These are phyloP conservation scores for Mycena citricolor DNA, from an alignment of 1,284 basidiomycete genomes.

Conservation along the genomic window DNA sequence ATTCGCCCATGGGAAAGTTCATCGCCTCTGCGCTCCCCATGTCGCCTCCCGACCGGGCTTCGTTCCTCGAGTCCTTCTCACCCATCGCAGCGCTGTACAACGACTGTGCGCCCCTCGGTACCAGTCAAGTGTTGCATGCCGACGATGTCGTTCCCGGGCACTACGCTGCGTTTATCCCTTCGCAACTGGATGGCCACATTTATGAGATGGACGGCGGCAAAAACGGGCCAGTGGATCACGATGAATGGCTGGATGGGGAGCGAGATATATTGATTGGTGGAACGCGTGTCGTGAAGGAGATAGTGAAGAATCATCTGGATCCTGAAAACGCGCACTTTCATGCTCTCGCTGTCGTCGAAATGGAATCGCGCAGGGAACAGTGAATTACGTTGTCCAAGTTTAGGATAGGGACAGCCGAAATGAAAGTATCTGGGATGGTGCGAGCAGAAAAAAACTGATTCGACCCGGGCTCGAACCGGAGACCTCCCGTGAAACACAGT, in stretches of 20 bases:
- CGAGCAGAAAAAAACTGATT: too few species aligned
- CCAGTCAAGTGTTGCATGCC: slow-evolving; percentile 25
- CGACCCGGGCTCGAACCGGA: too few species aligned
- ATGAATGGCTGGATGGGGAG: slow-evolving; percentile 24
- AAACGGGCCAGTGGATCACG: slow-evolving; percentile 35
- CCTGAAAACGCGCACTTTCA: too few species aligned
- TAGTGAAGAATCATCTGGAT: too few species aligned
- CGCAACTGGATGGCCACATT: slow-evolving; percentile 29
- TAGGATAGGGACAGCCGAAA: too few species aligned
- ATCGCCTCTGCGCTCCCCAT: slow-evolving; percentile 28
- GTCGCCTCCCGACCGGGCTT: slow-evolving; percentile 29
- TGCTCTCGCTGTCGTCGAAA: too few species aligned
- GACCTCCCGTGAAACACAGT: too few species aligned
- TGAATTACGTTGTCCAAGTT: too few species aligned
- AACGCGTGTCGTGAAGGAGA: too few species aligned
- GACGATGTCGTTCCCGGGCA: slow-evolving; percentile 34
- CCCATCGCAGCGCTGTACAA: slow-evolving; percentile 33
- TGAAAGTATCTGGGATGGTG: too few species aligned
- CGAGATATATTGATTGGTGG: too few species aligned
- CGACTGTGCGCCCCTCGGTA: slow-evolving; percentile 30
- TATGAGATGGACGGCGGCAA: slow-evolving; percentile 37
- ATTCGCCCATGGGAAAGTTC: slow-evolving; percentile 29
- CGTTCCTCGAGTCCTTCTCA: slow-evolving; percentile 31
- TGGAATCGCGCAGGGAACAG: too few species aligned
- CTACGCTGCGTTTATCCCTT: slow-evolving; percentile 35